Evolutionary conservation across 768 basidiomycete genomes (phyloP), one percentile per base, ranked within the genome.

Genomic region (Dendrothele bispora): DNA sequence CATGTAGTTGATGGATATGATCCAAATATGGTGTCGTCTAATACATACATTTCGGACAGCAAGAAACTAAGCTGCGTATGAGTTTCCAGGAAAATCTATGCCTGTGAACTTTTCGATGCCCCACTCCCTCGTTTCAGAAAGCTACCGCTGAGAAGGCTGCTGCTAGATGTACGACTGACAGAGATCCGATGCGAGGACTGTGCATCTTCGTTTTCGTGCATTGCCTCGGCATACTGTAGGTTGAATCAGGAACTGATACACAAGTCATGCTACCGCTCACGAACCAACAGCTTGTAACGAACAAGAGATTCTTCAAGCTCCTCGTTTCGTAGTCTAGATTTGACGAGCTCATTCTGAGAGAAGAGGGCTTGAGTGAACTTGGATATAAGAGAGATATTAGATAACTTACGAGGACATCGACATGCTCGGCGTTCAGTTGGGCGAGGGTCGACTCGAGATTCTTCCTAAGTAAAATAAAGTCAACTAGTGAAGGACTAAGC

Each of bases 251-350:
- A n/a, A n/a, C n/a, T n/a, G n/a, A n/a, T n/a, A n/a, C n/a, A n/a
- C n/a, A n/a, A n/a, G n/a, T n/a, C n/a, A n/a, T n/a, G n/a, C n/a
- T n/a, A n/a, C n/a, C n/a, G n/a, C n/a, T n/a, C n/a, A n/a, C n/a
- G n/a, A n/a, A n/a, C n/a, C 90, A 95, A 63, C 37, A 97, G 71
- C 69, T 97, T 97, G 70, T 97, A 98, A 34, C 88, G 83, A 30
- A 99, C 95, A 15, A 99, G 80, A 64, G 98, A 92, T 48, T 84
- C 79, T 65, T 98, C 97, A 50, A 95, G 75, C 62, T 98, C 94
- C 62, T 99, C 95, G 55, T 91, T 90, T 50, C 86, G 83, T 32
- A 98, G 69, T 43, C 94, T 82, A 48, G 86, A 78, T 72, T 85
- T 91, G 3, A 98, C 97, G 3, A 98, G 79, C 62, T 95, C 87